Evolutionary conservation across 2,329 filamentous ascomycete genomes (phyloP).

Genomic region (Verticillium isaacii): DNA sequence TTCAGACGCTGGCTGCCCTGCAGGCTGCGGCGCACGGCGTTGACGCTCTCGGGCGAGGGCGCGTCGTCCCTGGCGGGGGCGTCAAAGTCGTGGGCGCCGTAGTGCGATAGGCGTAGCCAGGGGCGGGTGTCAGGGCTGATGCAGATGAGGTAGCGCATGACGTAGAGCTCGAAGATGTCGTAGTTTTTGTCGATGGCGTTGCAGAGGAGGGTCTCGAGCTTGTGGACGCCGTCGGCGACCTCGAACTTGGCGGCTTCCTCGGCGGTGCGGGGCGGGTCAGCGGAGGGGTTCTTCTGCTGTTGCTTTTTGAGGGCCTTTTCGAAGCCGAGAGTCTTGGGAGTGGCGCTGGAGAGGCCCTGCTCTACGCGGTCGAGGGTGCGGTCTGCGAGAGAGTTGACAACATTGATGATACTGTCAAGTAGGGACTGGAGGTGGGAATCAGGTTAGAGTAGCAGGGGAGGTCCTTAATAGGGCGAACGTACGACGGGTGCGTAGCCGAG

Average conservation of each 20-base stretch:
- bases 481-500: conserved; percentile 92
- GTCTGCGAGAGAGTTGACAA: conserved; percentile 88
- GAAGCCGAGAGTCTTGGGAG: conserved; percentile 80
- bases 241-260: conserved; percentile 51
- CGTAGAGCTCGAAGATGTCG: conserved; percentile 84
- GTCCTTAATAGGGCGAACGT: conserved; percentile 29
- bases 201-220: conserved; percentile 77
- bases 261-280: conserved; percentile 26
- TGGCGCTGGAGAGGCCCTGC: conserved; percentile 68
- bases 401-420: conserved; percentile 97
- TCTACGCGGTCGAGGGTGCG: conserved; percentile 86
- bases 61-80: conserved; percentile 8
- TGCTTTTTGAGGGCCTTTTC: conserved; percentile 23
- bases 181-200: conserved; percentile 80
- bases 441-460: background rate
- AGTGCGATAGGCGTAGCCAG: conserved; percentile 81
- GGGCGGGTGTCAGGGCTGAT: conserved; percentile 64
- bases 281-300: conserved; percentile 28
- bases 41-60: conserved; percentile 61
- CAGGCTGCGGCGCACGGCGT: conserved; percentile 66
- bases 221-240: conserved; percentile 83
- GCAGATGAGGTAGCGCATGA: conserved; percentile 77
- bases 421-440: conserved; percentile 58
- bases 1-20: conserved; percentile 77
- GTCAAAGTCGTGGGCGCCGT: conserved; percentile 60